phyloP scores from a whole-genome alignment of 495 filamentous ascomycete species.

The Lentithecium fluviatile region DNA sequence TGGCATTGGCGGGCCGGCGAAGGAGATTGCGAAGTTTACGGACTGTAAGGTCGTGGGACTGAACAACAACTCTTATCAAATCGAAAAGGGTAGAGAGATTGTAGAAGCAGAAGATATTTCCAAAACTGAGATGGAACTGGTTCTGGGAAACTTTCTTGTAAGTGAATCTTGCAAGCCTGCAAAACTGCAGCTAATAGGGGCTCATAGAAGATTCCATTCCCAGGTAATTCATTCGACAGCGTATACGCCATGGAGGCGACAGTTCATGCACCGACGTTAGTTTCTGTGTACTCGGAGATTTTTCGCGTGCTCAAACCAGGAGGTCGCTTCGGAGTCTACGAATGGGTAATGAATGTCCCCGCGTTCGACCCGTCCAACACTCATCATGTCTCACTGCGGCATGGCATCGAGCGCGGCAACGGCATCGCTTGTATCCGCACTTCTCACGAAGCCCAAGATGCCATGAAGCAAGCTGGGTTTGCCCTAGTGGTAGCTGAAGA shows the following conservation, averaged over 20 bases:
- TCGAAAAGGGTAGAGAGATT: constrained; percentile 82
- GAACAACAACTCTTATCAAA: constrained; percentile 99
- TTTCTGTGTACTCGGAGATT: constrained; percentile 88
- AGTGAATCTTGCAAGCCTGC: constrained; percentile 18
- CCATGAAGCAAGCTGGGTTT: not conserved
- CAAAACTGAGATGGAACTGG: constrained; percentile 69
- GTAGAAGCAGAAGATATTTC: constrained; percentile 73
- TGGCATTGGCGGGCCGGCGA: constrained; percentile 89
- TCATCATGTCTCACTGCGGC: not conserved
- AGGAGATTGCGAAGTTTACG: constrained; percentile 92
- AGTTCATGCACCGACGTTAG: constrained; percentile 85
- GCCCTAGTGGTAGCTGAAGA: not conserved
- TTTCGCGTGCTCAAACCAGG: constrained; percentile 93
- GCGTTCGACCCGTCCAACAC: not conserved
- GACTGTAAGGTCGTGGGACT: constrained; percentile 85
- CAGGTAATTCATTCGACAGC: constrained; percentile 82
- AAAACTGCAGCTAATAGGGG: not conserved
- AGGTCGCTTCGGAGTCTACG: constrained; percentile 91
- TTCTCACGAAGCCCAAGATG: not conserved
- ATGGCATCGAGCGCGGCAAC: constrained; percentile 9
- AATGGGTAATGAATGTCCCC: constrained; percentile 57
- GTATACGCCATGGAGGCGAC: constrained; percentile 98
- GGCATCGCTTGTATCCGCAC: constrained; percentile 1
- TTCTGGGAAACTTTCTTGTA: constrained; percentile 96
- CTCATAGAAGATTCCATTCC: constrained; percentile 83